Base-by-base conservation (phyloP, 495 filamentous ascomycete species). In the Cenococcum geophilum region DNA sequence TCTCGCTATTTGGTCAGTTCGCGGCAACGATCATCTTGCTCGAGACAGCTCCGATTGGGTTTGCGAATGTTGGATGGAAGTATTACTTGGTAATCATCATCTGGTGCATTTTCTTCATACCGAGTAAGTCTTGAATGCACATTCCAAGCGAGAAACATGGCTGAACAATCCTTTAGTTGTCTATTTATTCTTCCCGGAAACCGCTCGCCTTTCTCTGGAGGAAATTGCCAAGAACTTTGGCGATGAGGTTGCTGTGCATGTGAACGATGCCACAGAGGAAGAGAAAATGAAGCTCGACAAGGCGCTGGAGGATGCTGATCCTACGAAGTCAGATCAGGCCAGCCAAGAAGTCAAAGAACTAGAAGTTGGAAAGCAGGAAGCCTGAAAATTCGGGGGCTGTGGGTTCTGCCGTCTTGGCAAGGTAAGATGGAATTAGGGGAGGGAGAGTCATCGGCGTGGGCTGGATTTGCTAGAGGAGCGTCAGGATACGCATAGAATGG, bases 1-100 rank as follows among this genome's bases (percentile, higher is more conserved):
- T 66, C 59, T 43, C 48, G 12, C 48, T 64, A 6, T 60, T 60
- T 42, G 49, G 57, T 22, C 57, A 64, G n/a, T 65, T 65, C 54
- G 58, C 52, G 1, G 58, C 58, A 14, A 57, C 58, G 12, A 60
- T 60, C 5, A 65, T 57, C 14, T 14, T 57, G 5, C 43, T 57
- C 6, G 35, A 60, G 43, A 60, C 62, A 16, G 58, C 58, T 12
- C 58, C 62, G 4, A 56, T 61, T n/a, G 58, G 58, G n/a, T 60
- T 65, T 20, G 51, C 58, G 6, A 54, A 62, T 10, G 53, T 62
- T 10, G 60, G 52, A 34, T 62, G 60, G 60, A 62, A 62, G 53
- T 62, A 57, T 37, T 62, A 57, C 52, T 34, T 62, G 53, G 37
- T 62, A 0, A 43, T 61, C 11, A 51, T 61, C 25, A 43, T 49